These are phyloP conservation scores for Candida quercuum DNA, from an alignment of 805 yeast genomes.

Conservation along the genomic window DNA sequence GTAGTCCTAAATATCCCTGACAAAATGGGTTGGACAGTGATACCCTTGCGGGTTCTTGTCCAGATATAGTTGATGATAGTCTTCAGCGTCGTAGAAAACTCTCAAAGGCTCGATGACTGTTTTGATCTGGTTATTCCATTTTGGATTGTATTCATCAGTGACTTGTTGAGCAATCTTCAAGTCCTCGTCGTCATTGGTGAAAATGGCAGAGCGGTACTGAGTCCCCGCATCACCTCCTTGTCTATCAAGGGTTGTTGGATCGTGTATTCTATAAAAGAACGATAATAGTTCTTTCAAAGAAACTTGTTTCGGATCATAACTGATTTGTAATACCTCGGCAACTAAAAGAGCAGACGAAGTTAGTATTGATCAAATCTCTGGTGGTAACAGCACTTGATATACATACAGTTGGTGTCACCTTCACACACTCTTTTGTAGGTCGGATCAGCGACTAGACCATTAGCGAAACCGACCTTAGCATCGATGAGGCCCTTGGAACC, in stretches of 20 bases:
- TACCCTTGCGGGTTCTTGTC: slow-evolving; percentile 17
- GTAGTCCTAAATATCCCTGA: slow-evolving; percentile 48
- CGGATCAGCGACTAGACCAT: slow-evolving; percentile 55
- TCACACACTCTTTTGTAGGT: slow-evolving; percentile 69
- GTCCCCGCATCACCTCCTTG: slow-evolving; percentile 91
- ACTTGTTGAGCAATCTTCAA: slow-evolving; percentile 39
- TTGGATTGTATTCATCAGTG: slow-evolving; percentile 54
- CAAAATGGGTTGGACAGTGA: slow-evolving; percentile 76
- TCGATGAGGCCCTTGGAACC: slow-evolving; percentile 63
- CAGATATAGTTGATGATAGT: slow-evolving; percentile 83
- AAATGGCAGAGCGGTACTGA: slow-evolving; percentile 85
- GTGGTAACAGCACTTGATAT: background rate
- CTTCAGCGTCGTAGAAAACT: slow-evolving; percentile 90
- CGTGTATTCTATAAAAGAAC: slow-evolving; percentile 88
- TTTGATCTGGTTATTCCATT: slow-evolving; percentile 64
- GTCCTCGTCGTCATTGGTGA: slow-evolving; percentile 47
- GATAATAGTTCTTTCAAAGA: slow-evolving; percentile 60
- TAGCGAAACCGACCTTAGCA: slow-evolving; percentile 85
- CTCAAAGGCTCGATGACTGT: slow-evolving; percentile 66
- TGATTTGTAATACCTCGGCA: slow-evolving; percentile 81
- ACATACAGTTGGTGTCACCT: slow-evolving; percentile 53
- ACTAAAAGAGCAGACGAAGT: background rate
- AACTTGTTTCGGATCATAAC: slow-evolving; percentile 70
- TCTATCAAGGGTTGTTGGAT: slow-evolving; percentile 76
- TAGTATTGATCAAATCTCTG: background rate